Conservation (phyloP, 768 basidiomycete species). For the Hemileccinum rubropunctum region DNA sequence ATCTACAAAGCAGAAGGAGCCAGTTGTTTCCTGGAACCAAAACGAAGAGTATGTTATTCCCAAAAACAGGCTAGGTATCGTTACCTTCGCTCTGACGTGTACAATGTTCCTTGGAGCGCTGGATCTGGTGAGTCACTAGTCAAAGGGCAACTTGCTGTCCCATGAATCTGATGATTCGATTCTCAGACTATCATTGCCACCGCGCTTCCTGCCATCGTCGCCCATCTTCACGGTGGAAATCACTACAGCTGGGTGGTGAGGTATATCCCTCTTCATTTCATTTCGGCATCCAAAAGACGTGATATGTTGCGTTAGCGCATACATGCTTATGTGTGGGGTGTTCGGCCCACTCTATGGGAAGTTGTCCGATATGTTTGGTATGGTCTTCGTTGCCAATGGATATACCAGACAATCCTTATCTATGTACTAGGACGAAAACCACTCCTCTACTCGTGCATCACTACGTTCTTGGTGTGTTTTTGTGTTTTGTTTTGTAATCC, state of each 20-base stretch:
- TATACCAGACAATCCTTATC: background rate
- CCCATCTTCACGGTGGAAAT: slow-evolving; percentile 54
- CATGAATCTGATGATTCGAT: background rate
- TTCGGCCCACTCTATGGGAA: slow-evolving; percentile 76
- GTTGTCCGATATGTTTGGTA: slow-evolving; percentile 55
- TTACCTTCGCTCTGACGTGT: slow-evolving; percentile 26
- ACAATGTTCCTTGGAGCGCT: slow-evolving; percentile 42
- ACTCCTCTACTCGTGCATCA: slow-evolving; percentile 60
- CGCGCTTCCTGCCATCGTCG: slow-evolving; percentile 70
- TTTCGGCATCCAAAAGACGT: background rate
- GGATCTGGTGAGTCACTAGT: slow-evolving; percentile 55
- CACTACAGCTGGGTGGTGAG: slow-evolving; percentile 73
- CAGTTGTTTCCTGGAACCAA: slow-evolving; percentile 51
- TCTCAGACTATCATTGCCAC: slow-evolving; percentile 62
- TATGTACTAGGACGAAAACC: slow-evolving; percentile 56
- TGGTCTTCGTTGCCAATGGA: background rate
- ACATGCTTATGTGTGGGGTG: slow-evolving; percentile 66
- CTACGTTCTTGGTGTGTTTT: slow-evolving; percentile 59
- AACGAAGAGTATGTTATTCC: slow-evolving; percentile 53
- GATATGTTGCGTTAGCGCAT: slow-evolving; percentile 45
- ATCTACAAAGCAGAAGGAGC: slow-evolving; percentile 9
- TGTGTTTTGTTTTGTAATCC: background rate
- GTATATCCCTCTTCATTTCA: slow-evolving; percentile 28
- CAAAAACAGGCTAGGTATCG: slow-evolving; percentile 17
- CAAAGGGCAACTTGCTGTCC: background rate